Evolutionary conservation across 495 filamentous ascomycete genomes (phyloP).

Genomic region (Talaromyces liani): DNA sequence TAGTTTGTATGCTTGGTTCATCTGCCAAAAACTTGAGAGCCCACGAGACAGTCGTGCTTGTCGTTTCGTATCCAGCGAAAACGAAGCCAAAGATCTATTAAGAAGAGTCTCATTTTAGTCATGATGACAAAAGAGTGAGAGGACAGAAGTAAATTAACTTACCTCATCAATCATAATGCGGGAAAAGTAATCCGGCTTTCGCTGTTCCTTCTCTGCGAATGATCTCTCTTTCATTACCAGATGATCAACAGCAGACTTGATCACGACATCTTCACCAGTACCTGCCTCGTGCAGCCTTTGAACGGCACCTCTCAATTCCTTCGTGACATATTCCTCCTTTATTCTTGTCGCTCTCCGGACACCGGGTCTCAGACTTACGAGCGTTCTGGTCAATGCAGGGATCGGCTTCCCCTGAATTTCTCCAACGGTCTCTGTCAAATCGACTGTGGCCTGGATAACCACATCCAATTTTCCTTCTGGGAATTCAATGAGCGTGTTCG

Average conservation of each 20-base stretch:
- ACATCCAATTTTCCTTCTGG: slow-evolving; percentile 2
- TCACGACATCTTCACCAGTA: background rate
- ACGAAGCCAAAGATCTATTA: slow-evolving; percentile 4
- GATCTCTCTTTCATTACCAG: slow-evolving; percentile 27
- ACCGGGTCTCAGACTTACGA: slow-evolving; percentile 4
- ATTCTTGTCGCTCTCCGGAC: background rate
- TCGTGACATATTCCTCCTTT: slow-evolving; percentile 15
- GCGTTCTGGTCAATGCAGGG: slow-evolving; percentile 10
- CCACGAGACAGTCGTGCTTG: slow-evolving; percentile 20
- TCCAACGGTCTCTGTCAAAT: slow-evolving; percentile 11
- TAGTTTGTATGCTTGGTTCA: slow-evolving; percentile 17
- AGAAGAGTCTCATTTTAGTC: background rate
- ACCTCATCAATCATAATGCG: background rate
- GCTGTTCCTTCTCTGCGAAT: slow-evolving; percentile 21
- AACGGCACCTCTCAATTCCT: slow-evolving; percentile 10
- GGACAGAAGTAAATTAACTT: background rate
- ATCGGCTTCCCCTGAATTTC: slow-evolving; percentile 11
- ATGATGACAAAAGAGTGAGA: background rate
- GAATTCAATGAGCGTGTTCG: slow-evolving; percentile 13
- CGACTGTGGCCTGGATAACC: background rate
- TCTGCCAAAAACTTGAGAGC: slow-evolving; percentile 25
- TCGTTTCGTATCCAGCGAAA: slow-evolving; percentile 11
- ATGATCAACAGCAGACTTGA: slow-evolving; percentile 23
- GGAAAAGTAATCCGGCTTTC: slow-evolving; percentile 12
- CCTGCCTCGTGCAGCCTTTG: slow-evolving; percentile 7